Conservation (phyloP, 2,329 filamentous ascomycete genomes). For the Scedosporium aurantiacum region DNA sequence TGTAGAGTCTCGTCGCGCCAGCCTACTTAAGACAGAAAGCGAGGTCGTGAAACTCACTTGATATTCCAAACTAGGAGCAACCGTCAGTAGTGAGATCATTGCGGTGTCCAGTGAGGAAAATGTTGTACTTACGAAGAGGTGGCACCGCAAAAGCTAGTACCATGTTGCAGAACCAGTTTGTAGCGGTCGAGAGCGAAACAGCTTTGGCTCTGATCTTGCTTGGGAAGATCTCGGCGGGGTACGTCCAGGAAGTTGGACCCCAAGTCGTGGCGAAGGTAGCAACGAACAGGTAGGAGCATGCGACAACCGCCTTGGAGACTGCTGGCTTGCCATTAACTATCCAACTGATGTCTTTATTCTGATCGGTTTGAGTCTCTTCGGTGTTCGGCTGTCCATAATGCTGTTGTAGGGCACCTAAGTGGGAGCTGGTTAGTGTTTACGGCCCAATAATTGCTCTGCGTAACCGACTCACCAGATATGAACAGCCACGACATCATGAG, state of each 20-base stretch:
- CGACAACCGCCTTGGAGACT: constrained; percentile 50
- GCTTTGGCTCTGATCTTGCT: constrained; percentile 31
- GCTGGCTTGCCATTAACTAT: constrained; percentile 37
- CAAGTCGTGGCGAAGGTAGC: constrained; percentile 34
- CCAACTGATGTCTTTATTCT: constrained; percentile 44
- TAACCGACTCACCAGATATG: constrained; percentile 34
- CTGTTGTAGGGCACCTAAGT: constrained; percentile 43
- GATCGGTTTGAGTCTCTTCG: constrained; percentile 22
- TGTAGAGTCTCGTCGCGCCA: background rate
- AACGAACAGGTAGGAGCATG: constrained; percentile 55
- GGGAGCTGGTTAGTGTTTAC: background rate
- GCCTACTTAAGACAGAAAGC: background rate
- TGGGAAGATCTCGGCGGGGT: constrained; percentile 35
- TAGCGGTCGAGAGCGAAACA: constrained; percentile 29
- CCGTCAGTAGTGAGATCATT: constrained; percentile 1
- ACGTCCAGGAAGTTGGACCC: constrained; percentile 39
- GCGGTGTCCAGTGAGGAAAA: background rate
- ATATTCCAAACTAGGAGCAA: constrained; percentile 28
- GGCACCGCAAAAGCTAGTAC: constrained; percentile 43
- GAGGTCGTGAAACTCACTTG: constrained; percentile 22
- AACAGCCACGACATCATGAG: constrained; percentile 52
- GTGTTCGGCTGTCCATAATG: constrained; percentile 41
- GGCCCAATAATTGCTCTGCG: too few species aligned
- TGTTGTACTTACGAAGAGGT: constrained; percentile 25
- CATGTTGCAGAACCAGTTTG: constrained; percentile 30